A percentile compares a stretch with the other conserved stretches of the same genome.
These are phyloP conservation scores for Diaporthe destruens DNA, from an alignment of 2,329 filamentous ascomycete species.

Conservation along the genomic window DNA sequence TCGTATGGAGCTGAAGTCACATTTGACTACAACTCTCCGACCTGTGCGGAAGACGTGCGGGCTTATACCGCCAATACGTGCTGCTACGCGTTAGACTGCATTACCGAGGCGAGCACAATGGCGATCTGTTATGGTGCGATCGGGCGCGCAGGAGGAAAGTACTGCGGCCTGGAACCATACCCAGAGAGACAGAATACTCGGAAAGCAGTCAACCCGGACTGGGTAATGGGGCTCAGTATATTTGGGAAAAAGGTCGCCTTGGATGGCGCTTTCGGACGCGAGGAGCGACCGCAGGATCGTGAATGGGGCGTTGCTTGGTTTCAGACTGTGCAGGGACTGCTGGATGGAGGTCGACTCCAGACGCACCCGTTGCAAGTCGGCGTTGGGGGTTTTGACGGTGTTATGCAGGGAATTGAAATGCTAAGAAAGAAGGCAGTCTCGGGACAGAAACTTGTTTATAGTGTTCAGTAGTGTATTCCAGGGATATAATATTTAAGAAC, in stretches of 20 bases:
- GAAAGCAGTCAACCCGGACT: too few relatives aligned
- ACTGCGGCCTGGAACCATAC: constrained; percentile 16
- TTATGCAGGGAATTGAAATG: constrained; percentile 33
- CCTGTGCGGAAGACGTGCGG: constrained; percentile 48
- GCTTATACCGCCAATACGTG: constrained; percentile 53
- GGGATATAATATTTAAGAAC: too few relatives aligned
- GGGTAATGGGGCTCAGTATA: too few relatives aligned
- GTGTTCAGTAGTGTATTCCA: too few relatives aligned
- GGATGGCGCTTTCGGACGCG: too few relatives aligned
- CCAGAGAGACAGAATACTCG: too few relatives aligned
- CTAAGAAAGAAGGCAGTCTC: constrained; percentile 6
- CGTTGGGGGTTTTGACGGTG: constrained; percentile 12
- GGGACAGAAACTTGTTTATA: constrained; percentile 4
- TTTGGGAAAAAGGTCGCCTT: too few relatives aligned
- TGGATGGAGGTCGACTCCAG: constrained; percentile 29
- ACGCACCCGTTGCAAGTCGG: constrained; percentile 28
- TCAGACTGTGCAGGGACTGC: constrained; percentile 26
- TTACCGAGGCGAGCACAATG: constrained; percentile 49
- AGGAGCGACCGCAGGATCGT: too few relatives aligned
- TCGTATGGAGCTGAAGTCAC: constrained; percentile 53
- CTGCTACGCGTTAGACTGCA: constrained; percentile 53
- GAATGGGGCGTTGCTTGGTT: too few relatives aligned
- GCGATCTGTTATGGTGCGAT: constrained; percentile 53
- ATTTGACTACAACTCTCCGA: constrained; percentile 53
- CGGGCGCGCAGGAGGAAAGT: constrained; percentile 48